A percentile compares a stretch with the other conserved stretches of the same genome.
These are phyloP conservation scores for Coniferiporia sulphurascens DNA, from an alignment of 1,284 basidiomycete genomes.

Conservation along the genomic window DNA sequence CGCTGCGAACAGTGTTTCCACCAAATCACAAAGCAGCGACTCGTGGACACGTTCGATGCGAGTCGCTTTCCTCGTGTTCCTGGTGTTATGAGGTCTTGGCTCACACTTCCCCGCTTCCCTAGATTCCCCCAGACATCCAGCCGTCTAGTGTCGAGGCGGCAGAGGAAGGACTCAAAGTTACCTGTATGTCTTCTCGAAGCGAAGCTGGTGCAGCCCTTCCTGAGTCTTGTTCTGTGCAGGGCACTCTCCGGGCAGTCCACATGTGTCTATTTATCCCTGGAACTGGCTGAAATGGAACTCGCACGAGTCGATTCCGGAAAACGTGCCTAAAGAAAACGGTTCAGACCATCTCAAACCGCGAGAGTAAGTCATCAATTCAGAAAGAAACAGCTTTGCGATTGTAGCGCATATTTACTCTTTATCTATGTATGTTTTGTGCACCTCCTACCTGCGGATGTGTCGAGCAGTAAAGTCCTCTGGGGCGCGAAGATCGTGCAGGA, in stretches of 20 bases:
- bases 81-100: not conserved
- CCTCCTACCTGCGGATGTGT: constrained; percentile 26
- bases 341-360: not conserved
- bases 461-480: constrained; percentile 67
- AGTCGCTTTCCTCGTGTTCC: constrained; percentile 19
- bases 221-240: constrained; percentile 33
- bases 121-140: constrained; percentile 76
- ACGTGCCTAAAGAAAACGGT: constrained; percentile 38
- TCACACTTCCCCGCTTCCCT: constrained; percentile 1
- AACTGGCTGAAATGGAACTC: constrained; percentile 73
- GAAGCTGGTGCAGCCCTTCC: not conserved
- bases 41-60: constrained; percentile 83
- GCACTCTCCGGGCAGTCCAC: constrained; percentile 51
- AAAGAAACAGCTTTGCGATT: not conserved
- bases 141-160: constrained; percentile 59
- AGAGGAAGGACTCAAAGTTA: constrained; percentile 62
- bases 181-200: constrained; percentile 43
- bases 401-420: not conserved
- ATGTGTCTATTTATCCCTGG: constrained; percentile 84
- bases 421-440: not conserved
- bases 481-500: constrained; percentile 69
- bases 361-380: not conserved
- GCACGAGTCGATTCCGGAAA: constrained; percentile 59
- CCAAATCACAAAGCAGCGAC: constrained; percentile 82
- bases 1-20: constrained; percentile 88